Conservation (phyloP, 1,284 basidiomycete species). For the Rhodofomes roseus region DNA sequence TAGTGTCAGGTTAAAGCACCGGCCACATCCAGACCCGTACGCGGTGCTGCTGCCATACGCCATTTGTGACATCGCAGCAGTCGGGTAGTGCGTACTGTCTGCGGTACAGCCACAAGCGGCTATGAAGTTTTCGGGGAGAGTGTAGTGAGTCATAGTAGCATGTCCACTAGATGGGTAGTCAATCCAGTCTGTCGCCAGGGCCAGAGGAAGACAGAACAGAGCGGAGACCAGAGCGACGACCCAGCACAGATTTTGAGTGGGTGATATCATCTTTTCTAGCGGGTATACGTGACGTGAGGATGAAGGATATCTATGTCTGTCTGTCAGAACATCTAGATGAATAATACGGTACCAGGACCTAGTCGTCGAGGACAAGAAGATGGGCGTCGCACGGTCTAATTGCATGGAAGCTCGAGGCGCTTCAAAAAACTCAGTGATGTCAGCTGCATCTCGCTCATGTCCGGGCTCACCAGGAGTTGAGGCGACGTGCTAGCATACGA, state of each 20-base stretch:
- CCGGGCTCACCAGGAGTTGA: too few relatives aligned
- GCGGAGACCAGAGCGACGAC: background rate
- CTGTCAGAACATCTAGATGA: background rate
- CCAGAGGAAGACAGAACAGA: background rate
- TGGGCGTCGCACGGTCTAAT: background rate
- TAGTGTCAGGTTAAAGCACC: constrained; percentile 73
- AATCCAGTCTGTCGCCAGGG: constrained; percentile 44
- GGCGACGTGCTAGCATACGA: too few relatives aligned
- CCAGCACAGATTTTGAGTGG: background rate
- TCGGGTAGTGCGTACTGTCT: constrained; percentile 69
- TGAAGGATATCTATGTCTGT: too few relatives aligned
- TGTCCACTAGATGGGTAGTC: constrained; percentile 38
- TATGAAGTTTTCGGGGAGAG: constrained; percentile 45
- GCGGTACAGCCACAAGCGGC: constrained; percentile 64
- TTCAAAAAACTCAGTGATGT: background rate
- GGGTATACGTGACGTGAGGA: constrained; percentile 1
- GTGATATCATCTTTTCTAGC: background rate
- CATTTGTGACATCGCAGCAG: constrained; percentile 72
- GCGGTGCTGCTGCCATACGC: constrained; percentile 70
- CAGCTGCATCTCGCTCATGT: too few relatives aligned
- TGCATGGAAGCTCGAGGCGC: background rate
- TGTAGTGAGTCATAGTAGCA: constrained; percentile 31
- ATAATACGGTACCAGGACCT: background rate
- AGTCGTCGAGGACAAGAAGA: background rate
- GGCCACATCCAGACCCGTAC: constrained; percentile 72